Evolutionary conservation across 306 rosid species (phyloP), one percentile per base, ranked within the genome.

Genomic region (Sindora glabra): DNA sequence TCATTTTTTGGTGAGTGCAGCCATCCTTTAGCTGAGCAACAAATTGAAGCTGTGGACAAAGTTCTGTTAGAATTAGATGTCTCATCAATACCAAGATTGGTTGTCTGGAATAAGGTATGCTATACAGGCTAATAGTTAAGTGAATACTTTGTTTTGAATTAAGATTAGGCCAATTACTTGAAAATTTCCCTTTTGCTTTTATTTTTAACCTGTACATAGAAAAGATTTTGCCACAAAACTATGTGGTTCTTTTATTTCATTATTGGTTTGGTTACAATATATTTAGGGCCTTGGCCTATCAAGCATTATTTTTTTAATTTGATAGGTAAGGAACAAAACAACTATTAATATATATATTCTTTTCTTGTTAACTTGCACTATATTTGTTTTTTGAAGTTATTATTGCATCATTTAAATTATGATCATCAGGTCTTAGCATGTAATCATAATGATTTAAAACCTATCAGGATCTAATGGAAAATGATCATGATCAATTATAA

Each of bases 101-200:
- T 84, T 77, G 87, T 92, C 58, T 92, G 99, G 99, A 92, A 89
- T 80, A 92, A 92, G 94, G 97, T 86, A 82, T 8, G 24, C n/a
- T n/a, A n/a, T n/a, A n/a, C n/a, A n/a, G 26, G 5, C 30, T 12
- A 60, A 15, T 38, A 51, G 12, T 49, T 42, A 32, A 41, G 40
- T 29, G 32, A 24, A 49, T 60, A 23, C 16, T 15, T 33, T 10
- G 47, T 63, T 54, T 37, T 22, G 24, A 42, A 61, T 17, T 6
- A 27, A 47, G 57, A 57, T 38, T 40, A 18, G 22, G 12, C 16
- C 24, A 40, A 41, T 13, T 15, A 5, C 26, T 32, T 13, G 12
- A n/a, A 30, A 39, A 16, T 32, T 32, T 61, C 53, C 33, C 26
- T 13, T 40, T 46, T 42, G 56, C 44, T 60, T 51, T 60, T n/a